Percentiles rank a stretch among this genome's conserved stretches.
Conservation (phyloP, 768 basidiomycete genomes). For the Leccinum uliginosum region DNA sequence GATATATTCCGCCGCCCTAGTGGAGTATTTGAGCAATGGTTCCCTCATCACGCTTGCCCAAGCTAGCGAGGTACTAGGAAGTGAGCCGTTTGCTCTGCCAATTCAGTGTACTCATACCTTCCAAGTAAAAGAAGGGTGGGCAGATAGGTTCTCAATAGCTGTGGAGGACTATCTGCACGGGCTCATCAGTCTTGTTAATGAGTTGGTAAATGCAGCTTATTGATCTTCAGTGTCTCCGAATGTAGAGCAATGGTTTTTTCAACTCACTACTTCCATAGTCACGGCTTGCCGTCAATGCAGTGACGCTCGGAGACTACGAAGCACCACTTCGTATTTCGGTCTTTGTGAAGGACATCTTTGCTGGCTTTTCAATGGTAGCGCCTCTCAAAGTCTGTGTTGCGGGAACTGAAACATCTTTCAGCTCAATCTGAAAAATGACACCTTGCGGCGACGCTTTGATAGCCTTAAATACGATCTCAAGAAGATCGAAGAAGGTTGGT, state of each 20-base stretch:
- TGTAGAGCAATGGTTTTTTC: background rate
- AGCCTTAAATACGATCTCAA: constrained; percentile 84
- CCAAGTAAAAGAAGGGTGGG: constrained; percentile 67
- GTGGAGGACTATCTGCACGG: constrained; percentile 83
- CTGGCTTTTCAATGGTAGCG: constrained; percentile 78
- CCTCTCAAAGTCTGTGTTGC: background rate
- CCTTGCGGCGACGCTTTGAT: constrained; percentile 70
- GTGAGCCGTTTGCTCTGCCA: constrained; percentile 41
- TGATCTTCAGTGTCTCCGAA: background rate
- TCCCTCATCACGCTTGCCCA: constrained; percentile 54
- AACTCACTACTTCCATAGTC: constrained; percentile 44
- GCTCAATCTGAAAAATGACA: constrained; percentile 82
- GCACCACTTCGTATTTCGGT: constrained; percentile 72
- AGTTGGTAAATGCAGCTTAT: constrained; percentile 50
- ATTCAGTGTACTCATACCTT: constrained; percentile 4
- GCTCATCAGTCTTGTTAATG: constrained; percentile 73
- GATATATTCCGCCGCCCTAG: constrained; percentile 61
- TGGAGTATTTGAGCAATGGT: constrained; percentile 59
- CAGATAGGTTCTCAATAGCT: constrained; percentile 55
- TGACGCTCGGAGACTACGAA: constrained; percentile 79
- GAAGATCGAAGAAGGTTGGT: constrained; percentile 80
- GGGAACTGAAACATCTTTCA: constrained; percentile 25
- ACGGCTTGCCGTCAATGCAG: constrained; percentile 72
- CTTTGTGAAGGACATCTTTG: constrained; percentile 77
- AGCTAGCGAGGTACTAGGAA: constrained; percentile 55